Percentiles rank a stretch among this genome's conserved stretches.
Evolutionary conservation across 148 eudicot species (phyloP).

Genomic region (Persicaria maculosa): DNA sequence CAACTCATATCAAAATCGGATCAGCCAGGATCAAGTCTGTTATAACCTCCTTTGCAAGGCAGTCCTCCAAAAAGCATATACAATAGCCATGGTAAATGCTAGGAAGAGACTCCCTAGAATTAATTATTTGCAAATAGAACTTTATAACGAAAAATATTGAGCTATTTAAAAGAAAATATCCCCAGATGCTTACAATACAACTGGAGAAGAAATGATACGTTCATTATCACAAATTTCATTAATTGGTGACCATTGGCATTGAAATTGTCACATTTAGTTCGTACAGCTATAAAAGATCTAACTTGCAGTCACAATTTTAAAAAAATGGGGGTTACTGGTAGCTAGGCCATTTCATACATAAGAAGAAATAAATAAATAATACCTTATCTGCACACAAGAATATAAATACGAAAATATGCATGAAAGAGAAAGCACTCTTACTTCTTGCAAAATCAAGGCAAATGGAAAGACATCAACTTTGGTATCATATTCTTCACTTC

Average conservation of each 20-base stretch:
- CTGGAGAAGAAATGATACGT: not conserved
- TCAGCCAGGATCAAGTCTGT: not conserved
- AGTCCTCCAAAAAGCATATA: not conserved
- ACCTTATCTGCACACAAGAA: not conserved
- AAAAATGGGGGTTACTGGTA: not conserved
- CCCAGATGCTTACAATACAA: not conserved
- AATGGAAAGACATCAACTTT: constrained; percentile 96
- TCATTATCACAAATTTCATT: not conserved
- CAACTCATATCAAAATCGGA: not conserved
- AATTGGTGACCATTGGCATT: not conserved
- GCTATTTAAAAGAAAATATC: not conserved
- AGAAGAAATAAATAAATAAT: not conserved
- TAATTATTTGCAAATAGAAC: not conserved
- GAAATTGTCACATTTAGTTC: not conserved
- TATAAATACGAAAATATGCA: not conserved
- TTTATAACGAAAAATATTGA: not conserved
- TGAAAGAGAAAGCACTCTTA: constrained; percentile 22
- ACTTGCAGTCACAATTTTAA: not conserved
- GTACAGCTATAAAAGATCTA: not conserved
- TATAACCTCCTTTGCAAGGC: not conserved
- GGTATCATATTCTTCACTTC: constrained; percentile 73
- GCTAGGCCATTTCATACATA: not conserved
- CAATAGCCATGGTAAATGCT: not conserved
- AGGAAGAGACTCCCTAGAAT: not conserved
- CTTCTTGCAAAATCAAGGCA: constrained; percentile 88